Evolutionary conservation across 108 stramenopile genomes (phyloP), one percentile per base, ranked within the genome.

Genomic region (Fragilariopsis cylindrus): DNA sequence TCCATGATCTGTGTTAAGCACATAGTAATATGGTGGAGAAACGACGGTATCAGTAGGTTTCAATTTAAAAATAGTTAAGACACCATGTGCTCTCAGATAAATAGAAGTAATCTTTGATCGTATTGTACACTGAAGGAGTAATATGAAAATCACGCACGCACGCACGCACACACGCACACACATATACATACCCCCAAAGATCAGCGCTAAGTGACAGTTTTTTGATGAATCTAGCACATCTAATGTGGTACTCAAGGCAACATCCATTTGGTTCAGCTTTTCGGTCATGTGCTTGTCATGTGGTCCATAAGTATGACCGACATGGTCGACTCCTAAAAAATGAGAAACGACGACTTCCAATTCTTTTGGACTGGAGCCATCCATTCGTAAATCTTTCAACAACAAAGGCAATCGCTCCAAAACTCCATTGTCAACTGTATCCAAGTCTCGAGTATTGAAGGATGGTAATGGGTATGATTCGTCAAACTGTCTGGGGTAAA

Each of bases 341-440:
- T 98, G 97, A 0, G 91, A 87, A 7, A 97, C 84, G 18, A 95
- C 65, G 4, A 96, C 64, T 54, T 91, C 85, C 71, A 91, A 89
- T 12, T 77, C 77, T 41, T 85, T 75, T 16, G 58, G 41, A 12
- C 39, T 48, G 67, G 71, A 62, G 40, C 81, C 75, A 58, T 64
- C 13, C 47, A 77, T 81, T 57, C 82, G 62, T 50, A 91, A 60
- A 7, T 76, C 47, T 48, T 77, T 52, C 62, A 93, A 65, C 48
- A 94, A 56, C 11, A 76, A 42, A 3, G 90, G 90, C 46, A 94
- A 57, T 50, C 90, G 84, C 70, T 78, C 52, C 52, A 92, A 48
- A 77, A 90, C 91, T 52, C 99, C 99, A 87, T 98, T 83, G 81
- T 99, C 99, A 1, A 99, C 99, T 1, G 99, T 97, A 79, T 99